These are phyloP conservation scores for Leishmania tarentolae DNA, from an alignment of 208 protist genomes.

Conservation along the genomic window DNA sequence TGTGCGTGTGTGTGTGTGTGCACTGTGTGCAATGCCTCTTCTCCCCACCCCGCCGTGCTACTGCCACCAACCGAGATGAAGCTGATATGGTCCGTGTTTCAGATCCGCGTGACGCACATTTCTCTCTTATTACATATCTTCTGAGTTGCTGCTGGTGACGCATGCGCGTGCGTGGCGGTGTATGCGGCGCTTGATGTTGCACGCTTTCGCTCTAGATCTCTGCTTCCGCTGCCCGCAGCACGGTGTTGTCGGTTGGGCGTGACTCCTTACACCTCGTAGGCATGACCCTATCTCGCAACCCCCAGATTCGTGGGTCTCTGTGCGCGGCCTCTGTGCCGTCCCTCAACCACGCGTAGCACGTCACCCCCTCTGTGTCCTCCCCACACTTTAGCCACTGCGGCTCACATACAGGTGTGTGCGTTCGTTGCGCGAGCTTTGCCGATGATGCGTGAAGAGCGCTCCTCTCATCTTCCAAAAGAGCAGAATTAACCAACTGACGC, in stretches of 20 bases:
- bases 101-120: constrained; percentile 66
- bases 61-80: constrained; percentile 45
- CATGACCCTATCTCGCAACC: constrained; percentile 51
- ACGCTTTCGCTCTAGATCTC: not conserved
- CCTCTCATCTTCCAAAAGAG: constrained; percentile 42
- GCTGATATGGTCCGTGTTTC: constrained; percentile 86
- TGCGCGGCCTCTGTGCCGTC: not conserved
- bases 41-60: not conserved
- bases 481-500: constrained; percentile 52
- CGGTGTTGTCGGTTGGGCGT: constrained; percentile 55
- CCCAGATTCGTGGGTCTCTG: constrained; percentile 24
- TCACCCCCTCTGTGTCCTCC: not conserved
- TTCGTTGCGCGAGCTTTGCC: constrained; percentile 6
- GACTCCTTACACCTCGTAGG: constrained; percentile 22
- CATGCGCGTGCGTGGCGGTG: not conserved
- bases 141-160: constrained; percentile 33
- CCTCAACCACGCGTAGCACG: not conserved
- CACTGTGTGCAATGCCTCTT: not conserved
- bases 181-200: not conserved
- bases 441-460: constrained; percentile 59
- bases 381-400: not conserved
- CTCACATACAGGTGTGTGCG: not conserved
- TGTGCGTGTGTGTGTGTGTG: not conserved
- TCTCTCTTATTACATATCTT: constrained; percentile 53
- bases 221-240: not conserved